These are phyloP conservation scores for Angophora floribunda DNA, from an alignment of 345 rosid genomes.

Conservation along the genomic window DNA sequence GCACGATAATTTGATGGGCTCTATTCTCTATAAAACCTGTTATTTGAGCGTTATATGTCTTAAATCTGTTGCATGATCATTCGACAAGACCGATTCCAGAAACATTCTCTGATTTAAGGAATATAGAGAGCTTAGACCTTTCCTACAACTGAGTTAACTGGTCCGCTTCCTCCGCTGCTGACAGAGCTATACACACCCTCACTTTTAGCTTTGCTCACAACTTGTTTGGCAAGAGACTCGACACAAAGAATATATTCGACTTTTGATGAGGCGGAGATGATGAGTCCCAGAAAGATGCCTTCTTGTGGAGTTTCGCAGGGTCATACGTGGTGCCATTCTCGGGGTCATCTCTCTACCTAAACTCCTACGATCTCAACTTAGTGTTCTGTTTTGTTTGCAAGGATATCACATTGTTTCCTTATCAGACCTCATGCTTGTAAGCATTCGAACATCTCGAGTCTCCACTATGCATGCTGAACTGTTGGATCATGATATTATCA, in stretches of 20 bases:
- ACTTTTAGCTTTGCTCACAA: too few species aligned
- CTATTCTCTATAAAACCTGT: background rate
- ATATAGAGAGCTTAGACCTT: constrained; percentile 20
- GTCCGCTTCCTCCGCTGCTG: constrained; percentile 5
- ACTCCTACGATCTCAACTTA: background rate
- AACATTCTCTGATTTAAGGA: constrained; percentile 6
- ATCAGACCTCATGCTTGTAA: background rate
- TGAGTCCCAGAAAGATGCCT: background rate
- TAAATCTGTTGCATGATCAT: background rate
- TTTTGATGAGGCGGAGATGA: too few species aligned
- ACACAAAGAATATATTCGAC: too few species aligned
- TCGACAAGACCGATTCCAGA: constrained; percentile 6
- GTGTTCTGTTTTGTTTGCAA: background rate
- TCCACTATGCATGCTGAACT: constrained; percentile 31
- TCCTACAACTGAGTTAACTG: constrained; percentile 6
- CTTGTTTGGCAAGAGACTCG: too few species aligned
- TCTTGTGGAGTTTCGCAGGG: background rate
- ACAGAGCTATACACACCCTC: background rate
- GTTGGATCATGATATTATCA: background rate
- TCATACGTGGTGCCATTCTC: background rate
- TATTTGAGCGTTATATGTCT: background rate
- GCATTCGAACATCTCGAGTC: constrained; percentile 39
- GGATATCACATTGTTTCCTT: background rate
- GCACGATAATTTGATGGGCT: background rate
- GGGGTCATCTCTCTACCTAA: background rate